Percentiles rank a stretch among this genome's conserved stretches.
phyloP scores from a whole-genome alignment of 306 rosid genomes.

The Fragaria vesca region DNA sequence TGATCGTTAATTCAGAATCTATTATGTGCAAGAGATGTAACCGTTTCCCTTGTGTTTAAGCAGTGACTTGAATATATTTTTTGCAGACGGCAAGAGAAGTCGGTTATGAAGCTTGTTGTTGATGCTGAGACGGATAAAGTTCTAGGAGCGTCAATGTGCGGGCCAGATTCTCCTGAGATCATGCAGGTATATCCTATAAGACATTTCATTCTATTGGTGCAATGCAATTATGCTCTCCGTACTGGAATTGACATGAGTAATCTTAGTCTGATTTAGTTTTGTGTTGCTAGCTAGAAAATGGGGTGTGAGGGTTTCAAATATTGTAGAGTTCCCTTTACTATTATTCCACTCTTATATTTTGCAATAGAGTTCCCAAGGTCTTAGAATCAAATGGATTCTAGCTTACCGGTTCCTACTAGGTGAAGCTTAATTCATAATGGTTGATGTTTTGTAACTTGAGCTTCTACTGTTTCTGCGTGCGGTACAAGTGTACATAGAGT shows the following conservation, averaged over 20 bases:
- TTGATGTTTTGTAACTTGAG: background rate
- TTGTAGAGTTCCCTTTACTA: background rate
- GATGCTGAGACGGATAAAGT: slow-evolving; percentile 85
- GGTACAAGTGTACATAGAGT: background rate
- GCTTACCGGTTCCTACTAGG: background rate
- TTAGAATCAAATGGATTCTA: background rate
- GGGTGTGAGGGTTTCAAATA: background rate
- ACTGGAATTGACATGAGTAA: background rate
- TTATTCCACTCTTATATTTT: background rate
- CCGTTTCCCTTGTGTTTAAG: background rate
- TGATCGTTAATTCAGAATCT: background rate
- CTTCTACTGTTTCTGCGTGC: background rate
- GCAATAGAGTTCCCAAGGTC: background rate
- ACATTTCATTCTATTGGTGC: background rate
- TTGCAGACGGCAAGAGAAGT: slow-evolving; percentile 89
- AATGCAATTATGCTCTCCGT: background rate
- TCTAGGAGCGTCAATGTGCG: slow-evolving; percentile 91
- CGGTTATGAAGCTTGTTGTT: slow-evolving; percentile 89
- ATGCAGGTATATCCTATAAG: slow-evolving; percentile 60
- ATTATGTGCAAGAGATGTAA: background rate
- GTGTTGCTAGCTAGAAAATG: background rate
- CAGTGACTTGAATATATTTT: slow-evolving; percentile 2
- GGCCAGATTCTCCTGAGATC: slow-evolving; percentile 95
- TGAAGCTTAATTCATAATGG: background rate
- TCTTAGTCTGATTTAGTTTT: background rate